Percentiles rank a stretch among this genome's conserved stretches.
These are phyloP conservation scores for Sporobolomyces pararoseus DNA, from an alignment of 768 basidiomycete species.

Conservation along the genomic window DNA sequence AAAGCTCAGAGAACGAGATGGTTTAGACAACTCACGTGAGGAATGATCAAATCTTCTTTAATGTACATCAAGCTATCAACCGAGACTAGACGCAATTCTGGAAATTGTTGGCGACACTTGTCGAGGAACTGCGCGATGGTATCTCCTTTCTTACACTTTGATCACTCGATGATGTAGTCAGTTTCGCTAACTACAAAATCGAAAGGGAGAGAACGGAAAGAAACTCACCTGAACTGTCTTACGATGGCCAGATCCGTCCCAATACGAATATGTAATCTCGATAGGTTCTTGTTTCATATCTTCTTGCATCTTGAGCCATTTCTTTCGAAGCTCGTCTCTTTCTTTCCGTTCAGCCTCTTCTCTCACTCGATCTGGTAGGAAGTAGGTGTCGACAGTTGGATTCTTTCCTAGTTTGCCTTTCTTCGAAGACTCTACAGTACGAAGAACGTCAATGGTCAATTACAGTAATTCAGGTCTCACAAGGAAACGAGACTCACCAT, in stretches of 20 bases:
- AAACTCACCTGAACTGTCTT: constrained; percentile 77
- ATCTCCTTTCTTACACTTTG: constrained; percentile 97
- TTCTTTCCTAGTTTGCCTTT: constrained; percentile 85
- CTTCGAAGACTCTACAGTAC: constrained; percentile 54
- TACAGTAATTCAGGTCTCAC: too few relatives aligned
- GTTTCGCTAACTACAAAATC: background rate
- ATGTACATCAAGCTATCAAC: constrained; percentile 99
- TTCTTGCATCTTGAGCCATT: constrained; percentile 76
- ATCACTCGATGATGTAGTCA: background rate
- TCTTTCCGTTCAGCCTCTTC: constrained; percentile 87
- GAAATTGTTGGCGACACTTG: constrained; percentile 87
- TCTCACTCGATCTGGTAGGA: constrained; percentile 94
- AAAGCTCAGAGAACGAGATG: constrained; percentile 44
- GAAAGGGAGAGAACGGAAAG: too few relatives aligned
- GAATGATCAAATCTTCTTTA: constrained; percentile 96
- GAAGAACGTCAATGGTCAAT: background rate
- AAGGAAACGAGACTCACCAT: background rate
- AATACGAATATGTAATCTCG: constrained; percentile 91
- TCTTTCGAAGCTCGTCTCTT: constrained; percentile 78
- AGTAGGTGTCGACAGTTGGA: constrained; percentile 93
- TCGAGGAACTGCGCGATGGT: constrained; percentile 79
- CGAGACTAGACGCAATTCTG: constrained; percentile 80
- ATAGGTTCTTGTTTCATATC: constrained; percentile 59
- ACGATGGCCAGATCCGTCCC: constrained; percentile 97
- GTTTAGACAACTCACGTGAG: too few relatives aligned